Conservation (phyloP, 2,329 filamentous ascomycete species). For the Bimuria novae-zelandiae region DNA sequence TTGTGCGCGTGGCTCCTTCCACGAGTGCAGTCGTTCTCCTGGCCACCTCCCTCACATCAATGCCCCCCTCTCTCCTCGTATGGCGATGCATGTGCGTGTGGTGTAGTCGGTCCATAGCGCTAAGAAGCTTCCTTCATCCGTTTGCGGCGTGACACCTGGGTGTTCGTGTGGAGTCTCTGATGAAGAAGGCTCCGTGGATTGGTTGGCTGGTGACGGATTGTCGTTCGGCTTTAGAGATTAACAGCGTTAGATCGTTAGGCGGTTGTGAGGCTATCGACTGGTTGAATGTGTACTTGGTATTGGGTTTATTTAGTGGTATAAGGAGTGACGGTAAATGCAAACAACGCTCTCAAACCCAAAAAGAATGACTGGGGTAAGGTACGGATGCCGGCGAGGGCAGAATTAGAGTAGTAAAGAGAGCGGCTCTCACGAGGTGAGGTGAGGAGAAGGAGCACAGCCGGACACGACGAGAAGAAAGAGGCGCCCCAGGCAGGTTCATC, state of each 20-base stretch:
- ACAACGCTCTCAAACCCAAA: constrained; percentile 32
- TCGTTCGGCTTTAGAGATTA: constrained; percentile 31
- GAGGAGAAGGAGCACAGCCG: constrained; percentile 31
- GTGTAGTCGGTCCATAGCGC: constrained; percentile 37
- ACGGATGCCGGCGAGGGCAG: constrained; percentile 24
- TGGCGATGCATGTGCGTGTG: constrained; percentile 38
- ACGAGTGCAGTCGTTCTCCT: constrained; percentile 27
- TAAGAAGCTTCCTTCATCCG: constrained; percentile 26
- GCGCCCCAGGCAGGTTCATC: constrained; percentile 17
- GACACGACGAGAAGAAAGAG: constrained; percentile 42
- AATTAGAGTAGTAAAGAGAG: constrained; percentile 37
- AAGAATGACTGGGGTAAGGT: constrained; percentile 49
- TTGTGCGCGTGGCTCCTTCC: constrained; percentile 26
- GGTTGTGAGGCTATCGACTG: constrained; percentile 33
- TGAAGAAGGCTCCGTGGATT: too few species aligned
- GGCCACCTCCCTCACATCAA: constrained; percentile 17
- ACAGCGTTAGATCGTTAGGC: constrained; percentile 43
- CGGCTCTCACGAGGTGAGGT: constrained; percentile 42
- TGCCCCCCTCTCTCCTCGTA: constrained; percentile 25
- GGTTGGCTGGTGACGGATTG: neutral
- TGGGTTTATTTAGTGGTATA: constrained; percentile 18
- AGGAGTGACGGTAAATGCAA: constrained; percentile 19
- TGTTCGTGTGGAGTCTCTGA: neutral
- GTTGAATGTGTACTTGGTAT: constrained; percentile 10
- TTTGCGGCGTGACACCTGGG: constrained; percentile 10